A percentile compares a stretch with the other conserved stretches of the same genome.
phyloP scores from a whole-genome alignment of 1,139 yeast species.

The Yamadazyma conglobata region DNA sequence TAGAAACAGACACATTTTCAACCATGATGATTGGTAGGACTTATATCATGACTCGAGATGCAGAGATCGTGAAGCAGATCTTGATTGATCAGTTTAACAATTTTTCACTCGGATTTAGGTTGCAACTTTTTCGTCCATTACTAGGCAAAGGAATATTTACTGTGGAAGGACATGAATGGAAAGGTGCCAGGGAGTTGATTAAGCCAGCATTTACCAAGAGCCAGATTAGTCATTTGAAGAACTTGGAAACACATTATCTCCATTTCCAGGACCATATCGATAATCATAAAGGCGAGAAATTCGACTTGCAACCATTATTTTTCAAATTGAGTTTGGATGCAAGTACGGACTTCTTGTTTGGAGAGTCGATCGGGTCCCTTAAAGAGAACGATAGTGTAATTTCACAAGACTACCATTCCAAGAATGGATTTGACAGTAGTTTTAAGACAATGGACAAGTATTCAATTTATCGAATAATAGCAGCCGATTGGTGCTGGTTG shows the following conservation, averaged over 20 bases:
- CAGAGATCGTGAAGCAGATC: slow-evolving; percentile 36
- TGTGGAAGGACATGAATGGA: slow-evolving; percentile 53
- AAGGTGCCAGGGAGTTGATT: slow-evolving; percentile 51
- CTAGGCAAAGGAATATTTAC: slow-evolving; percentile 59
- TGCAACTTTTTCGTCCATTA: slow-evolving; percentile 34
- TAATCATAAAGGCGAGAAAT: slow-evolving; percentile 17
- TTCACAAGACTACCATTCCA: neutral
- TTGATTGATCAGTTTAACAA: slow-evolving; percentile 44
- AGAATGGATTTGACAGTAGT: slow-evolving; percentile 25
- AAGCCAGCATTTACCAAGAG: slow-evolving; percentile 56
- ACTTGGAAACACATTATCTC: slow-evolving; percentile 46
- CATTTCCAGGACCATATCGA: slow-evolving; percentile 28
- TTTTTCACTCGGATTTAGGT: slow-evolving; percentile 47
- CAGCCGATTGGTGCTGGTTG: slow-evolving; percentile 28
- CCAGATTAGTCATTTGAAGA: slow-evolving; percentile 45
- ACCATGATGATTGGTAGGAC: slow-evolving; percentile 19
- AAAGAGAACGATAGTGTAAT: slow-evolving; percentile 13
- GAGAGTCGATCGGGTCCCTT: slow-evolving; percentile 35
- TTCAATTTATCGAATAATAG: slow-evolving; percentile 25
- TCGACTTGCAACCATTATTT: slow-evolving; percentile 36
- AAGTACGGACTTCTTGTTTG: slow-evolving; percentile 48
- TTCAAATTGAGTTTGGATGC: slow-evolving; percentile 43
- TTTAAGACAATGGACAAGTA: slow-evolving; percentile 28
- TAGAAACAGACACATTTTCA: slow-evolving; percentile 17
- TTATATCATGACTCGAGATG: slow-evolving; percentile 25